Percentiles rank a stretch among this genome's conserved stretches.
Evolutionary conservation across 2,329 filamentous ascomycete species (phyloP).

Genomic region (Nemania sp.): DNA sequence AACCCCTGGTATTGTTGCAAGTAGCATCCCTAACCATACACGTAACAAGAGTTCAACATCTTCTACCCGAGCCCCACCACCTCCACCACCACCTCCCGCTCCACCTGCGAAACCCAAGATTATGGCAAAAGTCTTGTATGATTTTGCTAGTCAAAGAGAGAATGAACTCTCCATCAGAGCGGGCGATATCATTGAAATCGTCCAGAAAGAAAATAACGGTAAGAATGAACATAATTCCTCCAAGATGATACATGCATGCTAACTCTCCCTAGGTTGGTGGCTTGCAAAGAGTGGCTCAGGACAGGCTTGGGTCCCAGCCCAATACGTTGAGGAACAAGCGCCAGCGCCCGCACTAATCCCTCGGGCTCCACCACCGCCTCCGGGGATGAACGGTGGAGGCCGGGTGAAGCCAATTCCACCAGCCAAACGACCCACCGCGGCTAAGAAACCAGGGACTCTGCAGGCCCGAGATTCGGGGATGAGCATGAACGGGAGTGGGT

Average conservation of each 20-base stretch:
- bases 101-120: conserved; percentile 76
- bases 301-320: conserved; percentile 95
- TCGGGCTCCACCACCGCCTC: conserved; percentile 74
- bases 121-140: conserved; percentile 90
- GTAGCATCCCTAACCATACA: conserved; percentile 62
- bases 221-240: conserved; percentile 52
- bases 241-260: conserved; percentile 43
- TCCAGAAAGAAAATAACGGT: conserved; percentile 98
- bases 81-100: conserved; percentile 73
- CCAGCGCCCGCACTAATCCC: conserved; percentile 72
- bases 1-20: conserved; percentile 36
- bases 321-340: conserved; percentile 89
- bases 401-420: conserved; percentile 78
- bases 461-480: conserved; percentile 79
- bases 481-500: conserved; percentile 70
- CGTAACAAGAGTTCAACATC: conserved; percentile 67
- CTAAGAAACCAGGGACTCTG: conserved; percentile 76
- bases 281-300: conserved; percentile 78
- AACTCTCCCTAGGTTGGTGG: conserved; percentile 84
- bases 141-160: conserved; percentile 84
- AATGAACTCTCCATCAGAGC: conserved; percentile 86
- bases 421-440: conserved; percentile 79
- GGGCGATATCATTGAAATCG: conserved; percentile 85
- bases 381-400: conserved; percentile 60
- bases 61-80: conserved; percentile 69